phyloP scores from a whole-genome alignment of 495 filamentous ascomycete species.

The Penicillium samsonianum region DNA sequence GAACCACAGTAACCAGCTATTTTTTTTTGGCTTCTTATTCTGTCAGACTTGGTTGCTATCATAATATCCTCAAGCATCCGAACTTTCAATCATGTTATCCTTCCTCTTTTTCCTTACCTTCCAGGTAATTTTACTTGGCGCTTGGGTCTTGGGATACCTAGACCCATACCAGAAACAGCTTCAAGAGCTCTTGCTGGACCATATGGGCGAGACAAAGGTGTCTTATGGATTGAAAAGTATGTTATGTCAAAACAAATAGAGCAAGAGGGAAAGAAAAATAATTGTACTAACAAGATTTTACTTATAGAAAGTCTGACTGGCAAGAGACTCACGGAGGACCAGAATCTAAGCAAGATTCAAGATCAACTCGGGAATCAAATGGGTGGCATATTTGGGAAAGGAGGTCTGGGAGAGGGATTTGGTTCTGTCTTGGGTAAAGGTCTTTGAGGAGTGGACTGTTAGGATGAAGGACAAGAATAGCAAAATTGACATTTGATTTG shows the following conservation, averaged over 20 bases:
- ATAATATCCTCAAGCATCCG: background rate
- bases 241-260: constrained; percentile 2
- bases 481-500: background rate
- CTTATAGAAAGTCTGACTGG: constrained; percentile 29
- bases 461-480: background rate
- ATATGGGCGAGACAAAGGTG: constrained; percentile 55
- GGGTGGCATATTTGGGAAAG: constrained; percentile 26
- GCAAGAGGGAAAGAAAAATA: background rate
- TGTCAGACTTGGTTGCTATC: background rate
- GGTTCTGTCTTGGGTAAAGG: constrained; percentile 30
- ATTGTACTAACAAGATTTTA: background rate
- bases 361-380: constrained; percentile 35
- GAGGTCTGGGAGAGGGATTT: constrained; percentile 24
- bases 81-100: constrained; percentile 24
- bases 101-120: constrained; percentile 28
- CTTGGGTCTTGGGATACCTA: constrained; percentile 39
- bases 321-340: constrained; percentile 37
- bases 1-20: background rate
- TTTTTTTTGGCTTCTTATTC: background rate
- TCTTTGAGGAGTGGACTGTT: constrained; percentile 1
- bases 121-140: constrained; percentile 28
- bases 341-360: constrained; percentile 40
- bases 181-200: constrained; percentile 49
- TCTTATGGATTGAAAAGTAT: constrained; percentile 43
- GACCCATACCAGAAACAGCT: constrained; percentile 41